Base-by-base conservation (phyloP, 2,329 filamentous ascomycete genomes). In the Bipolaris victoriae region DNA sequence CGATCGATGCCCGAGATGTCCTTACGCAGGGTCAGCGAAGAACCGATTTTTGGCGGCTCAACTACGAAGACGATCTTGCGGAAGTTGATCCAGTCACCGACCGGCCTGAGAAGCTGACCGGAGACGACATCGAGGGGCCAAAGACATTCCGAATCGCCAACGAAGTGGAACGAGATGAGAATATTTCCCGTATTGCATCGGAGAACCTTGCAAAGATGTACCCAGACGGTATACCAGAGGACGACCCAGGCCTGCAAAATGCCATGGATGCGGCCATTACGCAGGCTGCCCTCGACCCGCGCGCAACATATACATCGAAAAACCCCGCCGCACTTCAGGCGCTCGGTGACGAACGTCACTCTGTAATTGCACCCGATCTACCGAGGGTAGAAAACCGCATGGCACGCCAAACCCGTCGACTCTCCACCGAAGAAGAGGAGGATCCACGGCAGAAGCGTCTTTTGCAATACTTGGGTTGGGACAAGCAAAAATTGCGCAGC, bases 71-170 rank as follows among this genome's bases (percentile, higher is more conserved):
- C 53, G 92, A 97, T 74, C 90, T 97, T 70, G 86, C 89, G 58
- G 84, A 84, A 55, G 84, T 94, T 62, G 86, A 91, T 70, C 91
- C 92, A 51, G 82, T 91, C 48, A 84, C 95, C 59, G 94, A 98
- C 79, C 64, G 69, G 24, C 63, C 70, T 2, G 60, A 64, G 40
- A 72, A 85, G 88, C 64, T 71, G 24, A 40, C 61, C 44, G 50
- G 53, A 24, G 53, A 61, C 33, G 62, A 68, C 58, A 64, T 74
- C 33, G 57, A 61, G 11, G 69, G 68, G 33, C 57, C 50, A 13
- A 67, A 69, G 46, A 57, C 57, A 5, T 66, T 72, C 43, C 62
- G 72, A 18, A 52, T 61, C 4, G 68, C 72, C 57, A 75, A 74
- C 57, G 60, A 66, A 15, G 66, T 71, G 36, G 72, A 76, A 62